phyloP scores from a whole-genome alignment of 2,329 filamentous ascomycete species.

The Achaetomium macrosporum region DNA sequence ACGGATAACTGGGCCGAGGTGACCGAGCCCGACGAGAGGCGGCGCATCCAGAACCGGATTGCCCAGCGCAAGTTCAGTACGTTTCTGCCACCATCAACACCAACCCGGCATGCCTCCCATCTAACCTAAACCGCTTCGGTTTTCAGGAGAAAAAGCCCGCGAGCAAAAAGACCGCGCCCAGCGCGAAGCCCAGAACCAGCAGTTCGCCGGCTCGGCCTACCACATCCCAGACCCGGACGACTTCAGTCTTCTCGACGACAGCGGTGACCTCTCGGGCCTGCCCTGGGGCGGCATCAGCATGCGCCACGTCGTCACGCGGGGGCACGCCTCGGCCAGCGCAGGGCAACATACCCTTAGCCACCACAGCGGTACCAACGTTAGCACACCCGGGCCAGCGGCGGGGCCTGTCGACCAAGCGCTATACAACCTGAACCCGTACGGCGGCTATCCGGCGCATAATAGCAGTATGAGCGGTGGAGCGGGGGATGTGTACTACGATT shows the following conservation, averaged over 20 bases:
- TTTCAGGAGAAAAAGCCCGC: slow-evolving; percentile 61
- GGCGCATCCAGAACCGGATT: slow-evolving; percentile 70
- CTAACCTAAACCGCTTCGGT: neutral
- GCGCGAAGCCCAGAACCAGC: slow-evolving; percentile 57
- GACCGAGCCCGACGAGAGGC: slow-evolving; percentile 62
- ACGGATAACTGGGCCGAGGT: slow-evolving; percentile 64
- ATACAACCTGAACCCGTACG: slow-evolving; percentile 17
- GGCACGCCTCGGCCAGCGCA: slow-evolving; percentile 34
- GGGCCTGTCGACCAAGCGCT: slow-evolving; percentile 8
- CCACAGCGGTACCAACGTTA: slow-evolving; percentile 11
- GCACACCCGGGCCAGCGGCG: neutral
- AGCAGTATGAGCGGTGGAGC: neutral
- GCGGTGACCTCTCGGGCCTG: slow-evolving; percentile 52
- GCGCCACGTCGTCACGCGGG: slow-evolving; percentile 45
- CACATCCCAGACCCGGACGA: slow-evolving; percentile 53
- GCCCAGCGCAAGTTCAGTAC: slow-evolving; percentile 71
- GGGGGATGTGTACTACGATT: slow-evolving; percentile 6
- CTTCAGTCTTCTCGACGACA: slow-evolving; percentile 41
- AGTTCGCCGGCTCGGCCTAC: slow-evolving; percentile 60
- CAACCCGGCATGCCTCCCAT: neutral
- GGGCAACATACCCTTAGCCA: slow-evolving; percentile 12
- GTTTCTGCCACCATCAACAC: slow-evolving; percentile 27
- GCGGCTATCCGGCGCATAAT: slow-evolving; percentile 4
- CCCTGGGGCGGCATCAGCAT: slow-evolving; percentile 68
- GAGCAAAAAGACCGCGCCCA: slow-evolving; percentile 62